Base-by-base conservation (phyloP, 2,329 filamentous ascomycete genomes). In the Akanthomyces muscarius region DNA sequence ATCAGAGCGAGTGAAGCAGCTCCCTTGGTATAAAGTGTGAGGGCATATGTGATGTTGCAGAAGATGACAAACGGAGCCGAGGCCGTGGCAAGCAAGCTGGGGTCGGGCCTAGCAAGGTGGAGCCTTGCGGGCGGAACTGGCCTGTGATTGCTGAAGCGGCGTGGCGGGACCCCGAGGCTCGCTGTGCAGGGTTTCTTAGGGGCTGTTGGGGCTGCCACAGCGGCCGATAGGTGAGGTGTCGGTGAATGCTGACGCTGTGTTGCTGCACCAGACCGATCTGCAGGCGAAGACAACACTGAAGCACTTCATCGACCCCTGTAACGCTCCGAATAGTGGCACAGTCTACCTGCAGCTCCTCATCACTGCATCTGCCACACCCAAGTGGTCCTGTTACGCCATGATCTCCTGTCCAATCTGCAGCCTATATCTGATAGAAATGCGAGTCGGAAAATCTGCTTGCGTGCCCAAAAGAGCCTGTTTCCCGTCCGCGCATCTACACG, bases 51-150 rank as follows among this genome's bases (percentile, higher is more conserved):
- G 16, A 56, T 45, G 23, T 42, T 58, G 55, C 10, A 48, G 41
- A n/a, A 60, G 57, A 53, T 44, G 57, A 53, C 57, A 48, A 51
- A 42, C 48, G 47, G 25, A 52, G 57, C 57, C 57, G 57, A 61
- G 57, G 57, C 57, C 48, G 57, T 52, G 48, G 57, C 44, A 28
- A 59, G 42, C 21, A 58, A 58, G 55, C 55, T 50, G 30, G 55
- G 44, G 44, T 41, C n/a, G 55, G 55, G 21, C 30, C n/a, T 16
- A 6, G 6, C 13, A 36, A n/a, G 21, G 56, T 59, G 56, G 56
- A 41, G 56, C 28, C 55, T 14, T 7, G 13, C n/a, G 42, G 42
- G 18, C 28, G 41, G 42, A 57, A 48, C 41, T 58, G 55, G 55
- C 44, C 55, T 58, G 55, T 58, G 55, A 58, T n/a, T 38, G 44